phyloP scores from a whole-genome alignment of 495 filamentous ascomycete genomes.

The Hypoxylon fragiforme region DNA sequence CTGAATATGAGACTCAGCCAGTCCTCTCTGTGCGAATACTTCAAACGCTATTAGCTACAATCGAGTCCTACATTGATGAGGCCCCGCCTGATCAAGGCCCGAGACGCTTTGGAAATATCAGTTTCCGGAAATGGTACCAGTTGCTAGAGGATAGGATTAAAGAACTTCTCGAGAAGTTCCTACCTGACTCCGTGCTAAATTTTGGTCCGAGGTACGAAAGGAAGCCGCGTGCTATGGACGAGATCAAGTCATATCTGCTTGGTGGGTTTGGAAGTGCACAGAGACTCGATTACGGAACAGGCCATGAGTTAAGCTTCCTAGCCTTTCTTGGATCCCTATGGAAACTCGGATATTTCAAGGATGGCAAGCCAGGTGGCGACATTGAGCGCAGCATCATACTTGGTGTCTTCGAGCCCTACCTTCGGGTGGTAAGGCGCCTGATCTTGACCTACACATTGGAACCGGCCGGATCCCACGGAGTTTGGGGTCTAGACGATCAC shows the following conservation, averaged over 20 bases:
- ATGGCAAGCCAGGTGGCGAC: conserved; percentile 53
- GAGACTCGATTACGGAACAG: conserved; percentile 92
- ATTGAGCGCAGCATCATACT: conserved; percentile 76
- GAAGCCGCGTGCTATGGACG: conserved; percentile 44
- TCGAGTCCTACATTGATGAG: conserved; percentile 71
- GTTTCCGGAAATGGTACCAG: conserved; percentile 81
- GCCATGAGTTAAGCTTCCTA: conserved; percentile 92
- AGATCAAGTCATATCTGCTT: conserved; percentile 78
- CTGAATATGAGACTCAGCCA: conserved; percentile 43
- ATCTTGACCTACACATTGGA: conserved; percentile 94
- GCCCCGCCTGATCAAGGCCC: conserved; percentile 83
- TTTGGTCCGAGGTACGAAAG: conserved; percentile 28
- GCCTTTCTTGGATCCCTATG: conserved; percentile 88
- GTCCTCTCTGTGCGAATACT: conserved; percentile 63
- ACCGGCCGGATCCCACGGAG: conserved; percentile 91
- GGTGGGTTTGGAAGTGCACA: conserved; percentile 88
- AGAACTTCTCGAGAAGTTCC: conserved; percentile 61
- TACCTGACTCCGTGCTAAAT: conserved; percentile 58
- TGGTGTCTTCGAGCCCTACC: conserved; percentile 80
- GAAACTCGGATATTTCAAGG: conserved; percentile 81
- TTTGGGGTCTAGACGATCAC: conserved; percentile 97
- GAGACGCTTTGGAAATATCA: conserved; percentile 86
- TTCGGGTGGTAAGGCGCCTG: conserved; percentile 78
- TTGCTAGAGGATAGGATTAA: conserved; percentile 62
- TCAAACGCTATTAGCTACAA: conserved; percentile 59